Percentiles rank a stretch among this genome's conserved stretches.
These are phyloP conservation scores for Malassezia globosa DNA, from an alignment of 1,284 basidiomycete genomes.

Conservation along the genomic window DNA sequence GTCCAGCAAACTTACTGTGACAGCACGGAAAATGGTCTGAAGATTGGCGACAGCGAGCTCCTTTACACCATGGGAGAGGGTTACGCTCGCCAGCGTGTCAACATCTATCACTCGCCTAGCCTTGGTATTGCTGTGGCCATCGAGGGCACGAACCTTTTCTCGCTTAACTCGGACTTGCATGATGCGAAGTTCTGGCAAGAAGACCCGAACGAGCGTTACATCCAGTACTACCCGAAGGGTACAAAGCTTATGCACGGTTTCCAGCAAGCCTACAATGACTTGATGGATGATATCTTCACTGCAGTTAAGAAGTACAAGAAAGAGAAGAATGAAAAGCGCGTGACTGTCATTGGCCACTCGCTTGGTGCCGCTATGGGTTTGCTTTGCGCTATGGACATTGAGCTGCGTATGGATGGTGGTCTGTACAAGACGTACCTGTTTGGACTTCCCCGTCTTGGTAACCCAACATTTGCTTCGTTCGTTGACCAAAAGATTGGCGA, in stretches of 20 bases:
- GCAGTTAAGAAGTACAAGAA: constrained; percentile 24
- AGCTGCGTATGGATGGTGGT: constrained; percentile 19
- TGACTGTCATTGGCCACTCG: constrained; percentile 33
- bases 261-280: constrained; percentile 30
- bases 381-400: constrained; percentile 28
- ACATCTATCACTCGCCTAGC: constrained; percentile 26
- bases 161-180: constrained; percentile 22
- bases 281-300: constrained; percentile 22
- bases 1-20: constrained; percentile 15
- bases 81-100: constrained; percentile 20
- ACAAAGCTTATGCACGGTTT: constrained; percentile 28
- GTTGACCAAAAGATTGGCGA: constrained; percentile 25
- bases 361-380: constrained; percentile 33
- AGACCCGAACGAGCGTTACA: constrained; percentile 20
- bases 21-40: not conserved
- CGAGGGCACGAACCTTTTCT: constrained; percentile 31
- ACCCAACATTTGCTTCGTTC: constrained; percentile 26
- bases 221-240: constrained; percentile 16
- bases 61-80: constrained; percentile 32
- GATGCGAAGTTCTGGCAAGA: constrained; percentile 23
- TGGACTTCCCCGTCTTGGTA: constrained; percentile 29
- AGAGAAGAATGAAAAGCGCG: constrained; percentile 17
- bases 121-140: constrained; percentile 30
- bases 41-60: constrained; percentile 24
- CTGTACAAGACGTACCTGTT: constrained; percentile 24